Conservation (phyloP, 176 grass and related monocot species). For the Ampelocalamus luodianensis region DNA sequence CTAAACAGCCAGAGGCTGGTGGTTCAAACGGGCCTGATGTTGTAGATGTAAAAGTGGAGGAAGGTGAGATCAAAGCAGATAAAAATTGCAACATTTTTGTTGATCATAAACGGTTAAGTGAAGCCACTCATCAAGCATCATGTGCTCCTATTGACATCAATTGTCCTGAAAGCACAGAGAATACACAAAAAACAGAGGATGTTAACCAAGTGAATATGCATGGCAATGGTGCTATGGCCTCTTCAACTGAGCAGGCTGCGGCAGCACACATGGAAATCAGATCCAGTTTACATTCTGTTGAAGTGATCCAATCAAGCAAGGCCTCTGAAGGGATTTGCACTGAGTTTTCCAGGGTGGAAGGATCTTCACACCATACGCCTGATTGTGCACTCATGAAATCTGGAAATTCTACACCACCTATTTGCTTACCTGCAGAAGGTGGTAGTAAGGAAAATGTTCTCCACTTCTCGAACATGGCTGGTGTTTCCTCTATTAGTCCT, state of each 20-base stretch:
- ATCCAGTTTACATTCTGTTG: slow-evolving; percentile 37
- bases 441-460: slow-evolving; percentile 38
- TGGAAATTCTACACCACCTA: slow-evolving; percentile 18
- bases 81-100: slow-evolving; percentile 4
- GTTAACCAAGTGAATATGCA: slow-evolving; percentile 29
- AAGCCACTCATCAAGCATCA: slow-evolving; percentile 32
- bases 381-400: slow-evolving; percentile 28
- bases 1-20: slow-evolving; percentile 32
- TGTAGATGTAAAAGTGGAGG: slow-evolving; percentile 37
- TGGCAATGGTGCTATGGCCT: neutral
- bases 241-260: slow-evolving; percentile 36
- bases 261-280: slow-evolving; percentile 18
- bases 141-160: slow-evolving; percentile 48
- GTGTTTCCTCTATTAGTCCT: slow-evolving; percentile 29
- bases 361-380: slow-evolving; percentile 23
- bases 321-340: neutral
- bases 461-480: slow-evolving; percentile 33
- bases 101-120: slow-evolving; percentile 33
- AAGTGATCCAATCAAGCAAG: slow-evolving; percentile 17
- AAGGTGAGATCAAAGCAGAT: slow-evolving; percentile 47
- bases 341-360: slow-evolving; percentile 38
- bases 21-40: slow-evolving; percentile 34
- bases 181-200: slow-evolving; percentile 32
- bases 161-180: slow-evolving; percentile 46
- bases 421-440: slow-evolving; percentile 32